These are phyloP conservation scores for Aspergillus tubingensis DNA, from an alignment of 2,329 filamentous ascomycete genomes.

Conservation along the genomic window DNA sequence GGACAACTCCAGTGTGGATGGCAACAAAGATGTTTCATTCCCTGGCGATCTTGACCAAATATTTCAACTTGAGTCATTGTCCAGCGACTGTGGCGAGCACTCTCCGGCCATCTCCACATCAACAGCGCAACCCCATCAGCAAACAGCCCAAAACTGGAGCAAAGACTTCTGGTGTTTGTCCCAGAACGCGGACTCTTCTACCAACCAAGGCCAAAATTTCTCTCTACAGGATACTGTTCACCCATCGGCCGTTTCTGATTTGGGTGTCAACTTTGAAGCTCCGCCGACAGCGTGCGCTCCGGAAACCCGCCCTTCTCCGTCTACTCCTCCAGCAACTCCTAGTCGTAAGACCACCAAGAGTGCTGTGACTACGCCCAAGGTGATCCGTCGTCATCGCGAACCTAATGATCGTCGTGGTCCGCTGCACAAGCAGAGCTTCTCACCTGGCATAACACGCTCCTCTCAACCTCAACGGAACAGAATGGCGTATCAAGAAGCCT, in stretches of 20 bases:
- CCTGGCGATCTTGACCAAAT: conserved; percentile 54
- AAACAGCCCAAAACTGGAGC: conserved; percentile 54
- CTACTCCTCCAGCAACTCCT: conserved; percentile 41
- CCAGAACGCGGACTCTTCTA: conserved; percentile 48
- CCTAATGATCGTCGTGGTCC: conserved; percentile 42
- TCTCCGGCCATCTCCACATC: conserved; percentile 52
- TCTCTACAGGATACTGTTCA: conserved; percentile 43
- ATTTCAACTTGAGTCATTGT: conserved; percentile 53
- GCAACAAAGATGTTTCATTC: conserved; percentile 51
- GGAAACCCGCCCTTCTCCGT: conserved; percentile 33
- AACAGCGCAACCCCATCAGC: conserved; percentile 39
- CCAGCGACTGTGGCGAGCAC: conserved; percentile 54
- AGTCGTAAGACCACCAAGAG: conserved; percentile 39
- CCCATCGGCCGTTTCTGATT: conserved; percentile 36
- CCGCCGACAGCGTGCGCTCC: conserved; percentile 25
- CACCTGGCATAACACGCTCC: conserved; percentile 58
- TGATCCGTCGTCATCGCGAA: conserved; percentile 42
- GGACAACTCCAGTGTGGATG: conserved; percentile 54
- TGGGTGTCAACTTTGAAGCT: conserved; percentile 36
- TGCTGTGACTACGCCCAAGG: conserved; percentile 41
- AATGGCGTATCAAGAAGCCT: conserved; percentile 48
- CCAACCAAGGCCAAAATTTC: conserved; percentile 30
- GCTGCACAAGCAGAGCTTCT: conserved; percentile 47
- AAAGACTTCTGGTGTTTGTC: conserved; percentile 55
- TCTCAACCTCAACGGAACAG: conserved; percentile 49